phyloP scores from a whole-genome alignment of 176 grass and related monocot genomes.

The Oryza longistaminata region DNA sequence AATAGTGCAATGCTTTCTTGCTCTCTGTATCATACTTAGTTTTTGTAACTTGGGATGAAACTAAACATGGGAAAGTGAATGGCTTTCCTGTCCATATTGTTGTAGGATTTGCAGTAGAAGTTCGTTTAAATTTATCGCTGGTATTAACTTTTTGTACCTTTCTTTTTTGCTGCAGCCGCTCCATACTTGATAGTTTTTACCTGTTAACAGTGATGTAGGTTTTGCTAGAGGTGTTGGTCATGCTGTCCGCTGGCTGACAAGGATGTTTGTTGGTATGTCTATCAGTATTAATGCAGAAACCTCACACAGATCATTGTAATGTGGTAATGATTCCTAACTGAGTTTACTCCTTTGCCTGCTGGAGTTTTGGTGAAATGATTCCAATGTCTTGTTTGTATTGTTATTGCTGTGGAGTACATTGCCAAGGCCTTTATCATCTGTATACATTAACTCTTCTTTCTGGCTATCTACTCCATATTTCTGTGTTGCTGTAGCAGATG shows the following conservation, averaged over 20 bases:
- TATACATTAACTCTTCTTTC: background rate
- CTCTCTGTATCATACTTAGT: constrained; percentile 84
- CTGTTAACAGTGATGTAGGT: constrained; percentile 36
- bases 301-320: constrained; percentile 59
- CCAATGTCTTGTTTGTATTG: background rate
- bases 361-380: constrained; percentile 28
- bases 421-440: background rate
- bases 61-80: constrained; percentile 53
- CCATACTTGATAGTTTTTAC: constrained; percentile 37
- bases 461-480: background rate
- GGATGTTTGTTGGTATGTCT: constrained; percentile 29
- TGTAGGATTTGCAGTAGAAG: constrained; percentile 40
- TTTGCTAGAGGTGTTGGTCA: constrained; percentile 14
- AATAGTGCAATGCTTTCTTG: constrained; percentile 55
- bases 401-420: background rate
- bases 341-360: constrained; percentile 1
- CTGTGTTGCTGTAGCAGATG: background rate
- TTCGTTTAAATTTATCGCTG: constrained; percentile 37
- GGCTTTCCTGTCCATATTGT: constrained; percentile 65
- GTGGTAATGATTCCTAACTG: constrained; percentile 46
- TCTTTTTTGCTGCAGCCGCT: constrained; percentile 29
- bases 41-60: constrained; percentile 81
- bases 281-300: constrained; percentile 48
- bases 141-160: constrained; percentile 38
- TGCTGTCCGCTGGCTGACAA: constrained; percentile 32